Evolutionary conservation across 225 moss, liverwort and hornwort genomes (phyloP).

Genomic region (Marchantia paleacea): DNA sequence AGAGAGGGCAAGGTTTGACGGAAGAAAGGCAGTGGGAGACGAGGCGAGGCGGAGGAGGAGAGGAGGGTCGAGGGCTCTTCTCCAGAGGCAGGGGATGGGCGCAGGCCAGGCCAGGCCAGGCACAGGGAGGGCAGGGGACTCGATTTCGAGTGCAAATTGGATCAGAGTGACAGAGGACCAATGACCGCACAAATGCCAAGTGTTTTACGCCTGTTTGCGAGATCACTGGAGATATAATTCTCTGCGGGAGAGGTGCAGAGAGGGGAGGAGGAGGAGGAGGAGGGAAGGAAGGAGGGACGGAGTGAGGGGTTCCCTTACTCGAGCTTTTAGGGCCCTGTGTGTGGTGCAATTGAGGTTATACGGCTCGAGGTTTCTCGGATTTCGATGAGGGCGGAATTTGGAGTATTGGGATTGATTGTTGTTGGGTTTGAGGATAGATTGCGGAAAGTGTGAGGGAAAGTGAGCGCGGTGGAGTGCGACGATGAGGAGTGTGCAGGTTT

Average conservation of each 20-base stretch:
- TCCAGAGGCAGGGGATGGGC: neutral
- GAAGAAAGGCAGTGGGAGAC: no score
- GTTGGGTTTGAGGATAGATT: neutral
- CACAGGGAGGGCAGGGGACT: neutral
- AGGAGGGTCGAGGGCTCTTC: neutral
- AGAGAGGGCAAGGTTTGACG: neutral
- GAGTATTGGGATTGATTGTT: neutral
- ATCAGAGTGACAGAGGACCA: neutral
- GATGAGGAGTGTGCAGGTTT: neutral
- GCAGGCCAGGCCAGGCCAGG: no score
- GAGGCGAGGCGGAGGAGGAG: neutral
- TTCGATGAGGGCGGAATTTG: neutral
- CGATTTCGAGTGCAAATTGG: neutral
- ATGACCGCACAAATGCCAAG: constrained; percentile 6
- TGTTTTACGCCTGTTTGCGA: constrained; percentile 14
- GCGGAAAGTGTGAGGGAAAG: neutral
- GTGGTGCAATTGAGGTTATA: neutral
- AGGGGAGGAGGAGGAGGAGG: neutral
- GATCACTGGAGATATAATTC: constrained; percentile 22
- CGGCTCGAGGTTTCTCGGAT: neutral
- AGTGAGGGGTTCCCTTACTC: no score
- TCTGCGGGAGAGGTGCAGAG: neutral
- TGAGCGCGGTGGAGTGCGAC: neutral
- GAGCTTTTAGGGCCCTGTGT: constrained; percentile 2
- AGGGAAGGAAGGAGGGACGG: neutral